Evolutionary conservation across 768 basidiomycete species (phyloP), one percentile per base, ranked within the genome.

Genomic region (Holtermanniella nyarrowii): DNA sequence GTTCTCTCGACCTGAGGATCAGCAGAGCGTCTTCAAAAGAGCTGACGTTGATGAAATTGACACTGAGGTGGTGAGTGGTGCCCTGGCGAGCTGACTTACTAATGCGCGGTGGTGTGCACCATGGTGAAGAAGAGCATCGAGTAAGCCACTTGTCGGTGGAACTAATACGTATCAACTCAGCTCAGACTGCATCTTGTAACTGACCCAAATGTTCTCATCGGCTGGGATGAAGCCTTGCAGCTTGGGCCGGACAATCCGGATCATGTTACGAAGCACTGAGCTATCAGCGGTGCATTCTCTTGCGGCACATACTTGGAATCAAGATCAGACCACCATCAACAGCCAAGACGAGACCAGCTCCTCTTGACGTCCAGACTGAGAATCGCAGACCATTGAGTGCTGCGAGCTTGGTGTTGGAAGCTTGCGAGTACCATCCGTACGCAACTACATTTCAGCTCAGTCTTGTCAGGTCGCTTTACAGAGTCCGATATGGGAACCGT

Each of bases 191-290:
- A 26, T 3, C 26, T 26, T n/a, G 18, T 16, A 11, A 47, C 55
- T 43, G 86, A 89, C 61, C 90, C 89, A 91, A 65, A 93, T 84
- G 60, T 87, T 88, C 75, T 93, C 89, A 70, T 96, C 90, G 53
- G 85, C 84, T 14, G 89, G 89, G 76, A 93, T 82, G 50, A 86
- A 73, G 80, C 85, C 84, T n/a, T 80, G 72, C 43, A 93, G 64
- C 59, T 76, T 80, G 18, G 89, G 90, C 27, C 90, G 84, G 57
- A 91, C 73, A 57, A 87, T 72, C 53, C 86, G 84, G 69, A 93
- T 81, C 65, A 88, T 74, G 69, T 91, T 91, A 65, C 89, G 85
- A 52, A 91, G 70, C 82, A 93, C 72, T 72, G 48, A 39, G 5
- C 24, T 14, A 25, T 59, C 31, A 58, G 51, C 40, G 21, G 21